Percentiles rank a stretch among this genome's conserved stretches.
Evolutionary conservation across 441 rosid species (phyloP).

Genomic region (Populus trichocarpa): DNA sequence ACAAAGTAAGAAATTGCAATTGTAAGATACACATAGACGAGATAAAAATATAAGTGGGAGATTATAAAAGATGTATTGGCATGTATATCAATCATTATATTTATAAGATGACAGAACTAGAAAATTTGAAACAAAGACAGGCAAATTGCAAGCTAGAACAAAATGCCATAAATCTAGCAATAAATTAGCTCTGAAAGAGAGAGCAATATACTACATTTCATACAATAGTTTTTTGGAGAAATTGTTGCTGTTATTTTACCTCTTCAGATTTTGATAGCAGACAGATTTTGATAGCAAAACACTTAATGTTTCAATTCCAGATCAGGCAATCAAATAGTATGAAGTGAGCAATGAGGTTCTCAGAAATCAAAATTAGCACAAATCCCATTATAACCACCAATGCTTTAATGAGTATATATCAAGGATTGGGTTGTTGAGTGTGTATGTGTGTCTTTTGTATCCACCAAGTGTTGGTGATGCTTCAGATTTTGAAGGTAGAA

Average conservation of each 20-base stretch:
- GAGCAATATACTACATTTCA: neutral
- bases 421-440: neutral
- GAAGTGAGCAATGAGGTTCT: neutral
- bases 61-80: neutral
- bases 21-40: neutral
- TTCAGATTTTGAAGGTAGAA: neutral
- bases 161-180: neutral
- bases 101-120: neutral
- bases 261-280: neutral
- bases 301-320: neutral
- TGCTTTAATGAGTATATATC: neutral
- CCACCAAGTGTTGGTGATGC: neutral
- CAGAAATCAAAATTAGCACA: neutral
- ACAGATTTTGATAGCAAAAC: neutral
- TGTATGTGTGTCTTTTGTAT: neutral
- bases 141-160: neutral
- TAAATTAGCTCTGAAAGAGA: neutral
- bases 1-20: constrained; percentile 10
- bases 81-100: neutral
- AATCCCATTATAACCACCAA: neutral
- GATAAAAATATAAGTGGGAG: neutral
- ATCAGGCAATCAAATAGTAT: neutral
- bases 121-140: neutral
- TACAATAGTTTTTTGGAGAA: neutral
- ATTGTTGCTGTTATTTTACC: neutral